phyloP scores from a whole-genome alignment of 139 green algal genomes.

The Tetraselmis chui region DNA sequence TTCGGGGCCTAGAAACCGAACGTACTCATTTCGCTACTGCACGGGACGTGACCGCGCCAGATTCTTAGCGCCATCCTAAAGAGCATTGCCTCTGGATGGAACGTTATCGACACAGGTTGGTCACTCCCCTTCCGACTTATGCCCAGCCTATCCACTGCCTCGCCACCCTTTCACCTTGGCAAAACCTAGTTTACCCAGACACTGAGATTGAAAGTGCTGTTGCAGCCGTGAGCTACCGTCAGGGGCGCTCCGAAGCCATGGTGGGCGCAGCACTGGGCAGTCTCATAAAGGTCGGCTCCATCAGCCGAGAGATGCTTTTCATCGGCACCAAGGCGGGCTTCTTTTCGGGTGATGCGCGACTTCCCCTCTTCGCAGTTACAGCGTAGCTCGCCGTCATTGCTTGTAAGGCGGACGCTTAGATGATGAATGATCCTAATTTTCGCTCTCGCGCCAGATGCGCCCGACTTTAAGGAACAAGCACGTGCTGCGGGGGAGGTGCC shows the following conservation, averaged over 20 bases:
- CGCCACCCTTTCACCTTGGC: no score
- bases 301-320: conserved; percentile 53
- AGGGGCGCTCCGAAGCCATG: conserved; percentile 31
- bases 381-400: background rate
- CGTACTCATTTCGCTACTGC: no score
- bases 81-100: conserved; percentile 43
- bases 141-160: background rate
- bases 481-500: conserved; percentile 1
- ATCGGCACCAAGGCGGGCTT: conserved; percentile 65
- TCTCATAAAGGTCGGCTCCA: conserved; percentile 19
- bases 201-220: no score
- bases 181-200: no score
- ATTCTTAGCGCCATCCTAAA: conserved; percentile 27
- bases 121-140: background rate
- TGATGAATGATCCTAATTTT: background rate
- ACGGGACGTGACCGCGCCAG: no score
- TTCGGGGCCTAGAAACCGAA: no score
- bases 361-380: no score
- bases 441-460: conserved; percentile 4
- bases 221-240: conserved; percentile 59
- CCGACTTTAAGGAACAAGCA: conserved; percentile 8
- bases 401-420: conserved; percentile 5
- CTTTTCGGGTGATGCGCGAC: conserved; percentile 1
- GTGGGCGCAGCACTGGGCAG: conserved; percentile 43
- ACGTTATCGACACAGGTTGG: conserved; percentile 69